Base-by-base conservation (phyloP, 2,329 filamentous ascomycete species). In the Colletotrichum sidae region DNA sequence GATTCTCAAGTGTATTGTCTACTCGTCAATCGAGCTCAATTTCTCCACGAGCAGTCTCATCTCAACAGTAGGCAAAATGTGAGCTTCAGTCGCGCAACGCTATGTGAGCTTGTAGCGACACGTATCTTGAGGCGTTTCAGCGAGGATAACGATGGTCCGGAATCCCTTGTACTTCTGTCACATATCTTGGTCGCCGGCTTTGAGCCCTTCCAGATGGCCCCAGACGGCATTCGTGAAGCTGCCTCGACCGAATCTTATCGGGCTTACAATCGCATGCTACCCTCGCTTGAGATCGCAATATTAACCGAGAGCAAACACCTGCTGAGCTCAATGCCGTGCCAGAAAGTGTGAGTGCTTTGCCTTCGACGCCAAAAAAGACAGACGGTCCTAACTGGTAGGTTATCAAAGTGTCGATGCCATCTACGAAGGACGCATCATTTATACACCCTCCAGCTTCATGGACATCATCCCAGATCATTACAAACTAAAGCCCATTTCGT, bases 391-490 rank as follows among this genome's bases (percentile, higher is more conserved):
- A 59, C 38, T 12, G 37, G 6, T 25, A 25, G 25, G 4, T 13
- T 25, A 7, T 39, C 17, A 52, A 46, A 81, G 79, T 17, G 90
- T 96, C 37, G 88, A 92, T 69, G 92, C 92, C 53, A 93, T 96
- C 50, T 96, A 95, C 72, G 88, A 90, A 45, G 93, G 93, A 6
- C 85, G 91, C 39, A 86, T 96, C 67, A 89, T 94, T 41, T 96
- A 96, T 74, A 95, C 92, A 2, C 93, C 93, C 0, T 92, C 90
- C 0, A 89, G 89, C 0, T 94, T 93, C 74, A 88, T 95, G 75
- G 91, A 96, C 75, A 91, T 96, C 64, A 88, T 96, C 52, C 92
- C 93, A 1, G 93, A 96, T 74, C 89, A 91, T 70, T 96, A 96
- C 81, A 96, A 96, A 78, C 86, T 91, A 72, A 92, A 92, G 70